These are phyloP conservation scores for Globisporangium sylvaticum DNA, from an alignment of 352 stramenopile species.

Conservation along the genomic window DNA sequence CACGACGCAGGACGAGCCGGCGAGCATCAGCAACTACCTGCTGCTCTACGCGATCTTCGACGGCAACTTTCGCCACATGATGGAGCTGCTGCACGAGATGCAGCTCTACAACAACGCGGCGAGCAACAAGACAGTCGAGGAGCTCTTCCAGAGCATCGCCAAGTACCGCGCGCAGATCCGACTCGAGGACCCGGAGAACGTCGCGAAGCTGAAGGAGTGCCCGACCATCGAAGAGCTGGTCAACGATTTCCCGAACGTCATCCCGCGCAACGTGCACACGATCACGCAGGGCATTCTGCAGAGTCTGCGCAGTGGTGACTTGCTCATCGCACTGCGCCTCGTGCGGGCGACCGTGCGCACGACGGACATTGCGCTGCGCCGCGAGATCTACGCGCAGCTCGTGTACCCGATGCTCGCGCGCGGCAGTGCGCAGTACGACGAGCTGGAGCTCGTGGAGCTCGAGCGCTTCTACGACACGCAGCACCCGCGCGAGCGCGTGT, in stretches of 20 bases:
- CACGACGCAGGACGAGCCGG: constrained; percentile 41
- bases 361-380: constrained; percentile 36
- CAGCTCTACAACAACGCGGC: constrained; percentile 52
- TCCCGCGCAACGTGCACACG: constrained; percentile 48
- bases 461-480: constrained; percentile 60
- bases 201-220: constrained; percentile 28
- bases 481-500: constrained; percentile 30
- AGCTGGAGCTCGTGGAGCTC: constrained; percentile 45
- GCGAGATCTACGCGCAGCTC: constrained; percentile 63
- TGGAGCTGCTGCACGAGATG: constrained; percentile 77
- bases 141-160: constrained; percentile 56
- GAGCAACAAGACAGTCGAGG: constrained; percentile 35
- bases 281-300: constrained; percentile 44
- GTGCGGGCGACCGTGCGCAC: constrained; percentile 40
- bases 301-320: constrained; percentile 43
- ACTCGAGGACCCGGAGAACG: constrained; percentile 14
- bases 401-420: constrained; percentile 55
- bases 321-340: constrained; percentile 37
- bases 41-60: constrained; percentile 58
- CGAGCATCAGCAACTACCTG: constrained; percentile 61
- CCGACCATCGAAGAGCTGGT: constrained; percentile 58
- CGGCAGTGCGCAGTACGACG: constrained; percentile 22
- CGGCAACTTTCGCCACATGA: constrained; percentile 71
- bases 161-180: constrained; percentile 34
- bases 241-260: constrained; percentile 47